Percentiles rank a stretch among this genome's conserved stretches.
These are phyloP conservation scores for Penicillium longicatenatum DNA, from an alignment of 495 filamentous ascomycete species.

Conservation along the genomic window DNA sequence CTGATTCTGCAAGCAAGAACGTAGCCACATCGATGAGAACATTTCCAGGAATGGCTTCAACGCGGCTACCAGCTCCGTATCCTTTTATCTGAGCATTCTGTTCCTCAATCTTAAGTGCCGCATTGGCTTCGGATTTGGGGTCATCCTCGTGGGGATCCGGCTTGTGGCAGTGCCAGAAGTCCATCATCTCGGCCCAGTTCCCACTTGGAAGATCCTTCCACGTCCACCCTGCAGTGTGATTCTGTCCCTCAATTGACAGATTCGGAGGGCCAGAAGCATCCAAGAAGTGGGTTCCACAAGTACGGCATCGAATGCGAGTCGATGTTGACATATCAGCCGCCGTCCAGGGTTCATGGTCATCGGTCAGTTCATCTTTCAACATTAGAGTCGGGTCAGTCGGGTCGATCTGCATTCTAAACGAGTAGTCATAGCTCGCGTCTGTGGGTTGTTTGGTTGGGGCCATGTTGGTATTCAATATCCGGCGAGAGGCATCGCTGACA, in stretches of 20 bases:
- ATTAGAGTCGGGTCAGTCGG: constrained; percentile 30
- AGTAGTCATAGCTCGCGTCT: constrained; percentile 35
- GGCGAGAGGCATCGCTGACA: constrained; percentile 43
- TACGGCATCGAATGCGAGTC: constrained; percentile 63
- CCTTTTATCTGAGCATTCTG: constrained; percentile 60
- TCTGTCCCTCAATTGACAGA: background rate
- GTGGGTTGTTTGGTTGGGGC: background rate
- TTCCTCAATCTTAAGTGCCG: constrained; percentile 30
- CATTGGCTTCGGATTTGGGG: constrained; percentile 29
- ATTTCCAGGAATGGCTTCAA: constrained; percentile 61
- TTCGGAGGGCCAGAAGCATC: constrained; percentile 4
- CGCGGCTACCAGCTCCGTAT: constrained; percentile 71
- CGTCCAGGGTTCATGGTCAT: constrained; percentile 68
- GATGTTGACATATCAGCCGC: constrained; percentile 59
- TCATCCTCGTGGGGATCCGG: constrained; percentile 57
- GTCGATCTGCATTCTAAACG: constrained; percentile 71
- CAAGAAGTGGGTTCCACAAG: constrained; percentile 50
- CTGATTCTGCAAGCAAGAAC: constrained; percentile 64
- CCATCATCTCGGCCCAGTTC: constrained; percentile 99
- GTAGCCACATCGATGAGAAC: constrained; percentile 81
- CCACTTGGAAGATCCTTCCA: constrained; percentile 97
- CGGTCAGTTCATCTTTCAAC: constrained; percentile 29
- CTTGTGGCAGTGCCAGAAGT: constrained; percentile 99
- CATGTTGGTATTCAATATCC: constrained; percentile 14
- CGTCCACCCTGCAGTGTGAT: constrained; percentile 26